Evolutionary conservation across 768 basidiomycete species (phyloP).

Genomic region (Calocera viscosa): DNA sequence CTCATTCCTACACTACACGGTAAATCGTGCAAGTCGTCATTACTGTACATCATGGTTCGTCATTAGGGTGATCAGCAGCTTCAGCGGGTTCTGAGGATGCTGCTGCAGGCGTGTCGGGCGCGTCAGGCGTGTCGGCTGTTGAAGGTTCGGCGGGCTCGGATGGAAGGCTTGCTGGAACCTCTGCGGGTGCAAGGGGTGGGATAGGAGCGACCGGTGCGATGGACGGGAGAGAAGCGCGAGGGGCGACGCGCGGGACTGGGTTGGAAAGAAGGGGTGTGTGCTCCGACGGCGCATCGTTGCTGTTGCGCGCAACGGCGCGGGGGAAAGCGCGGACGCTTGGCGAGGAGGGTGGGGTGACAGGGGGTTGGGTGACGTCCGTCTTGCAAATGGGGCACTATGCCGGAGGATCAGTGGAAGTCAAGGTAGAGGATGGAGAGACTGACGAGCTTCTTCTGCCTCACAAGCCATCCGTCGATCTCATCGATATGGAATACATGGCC

Average conservation of each 20-base stretch:
- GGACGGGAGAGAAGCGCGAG: background rate
- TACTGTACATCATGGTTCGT: background rate
- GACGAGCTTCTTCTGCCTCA: conserved; percentile 84
- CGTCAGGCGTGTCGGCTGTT: background rate
- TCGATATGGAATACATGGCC: conserved; percentile 88
- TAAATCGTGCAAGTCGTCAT: background rate
- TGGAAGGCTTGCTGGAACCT: background rate
- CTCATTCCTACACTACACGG: background rate
- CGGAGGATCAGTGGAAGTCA: background rate
- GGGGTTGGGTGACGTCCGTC: conserved; percentile 61
- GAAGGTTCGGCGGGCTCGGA: background rate
- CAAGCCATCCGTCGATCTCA: conserved; percentile 87
- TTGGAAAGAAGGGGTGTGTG: background rate
- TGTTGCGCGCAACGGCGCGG: background rate
- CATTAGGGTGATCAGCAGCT: background rate
- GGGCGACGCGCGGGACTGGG: background rate
- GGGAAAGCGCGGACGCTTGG: conserved; percentile 4
- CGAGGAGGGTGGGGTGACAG: conserved; percentile 13
- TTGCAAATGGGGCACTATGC: conserved; percentile 82
- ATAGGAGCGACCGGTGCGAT: no score
- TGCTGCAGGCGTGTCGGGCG: background rate
- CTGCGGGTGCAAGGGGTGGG: background rate
- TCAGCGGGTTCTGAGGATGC: background rate
- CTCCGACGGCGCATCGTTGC: background rate
- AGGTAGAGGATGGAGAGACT: conserved; percentile 24